Evolutionary conservation across 768 basidiomycete genomes (phyloP).

Genomic region (Trametes cubensis): DNA sequence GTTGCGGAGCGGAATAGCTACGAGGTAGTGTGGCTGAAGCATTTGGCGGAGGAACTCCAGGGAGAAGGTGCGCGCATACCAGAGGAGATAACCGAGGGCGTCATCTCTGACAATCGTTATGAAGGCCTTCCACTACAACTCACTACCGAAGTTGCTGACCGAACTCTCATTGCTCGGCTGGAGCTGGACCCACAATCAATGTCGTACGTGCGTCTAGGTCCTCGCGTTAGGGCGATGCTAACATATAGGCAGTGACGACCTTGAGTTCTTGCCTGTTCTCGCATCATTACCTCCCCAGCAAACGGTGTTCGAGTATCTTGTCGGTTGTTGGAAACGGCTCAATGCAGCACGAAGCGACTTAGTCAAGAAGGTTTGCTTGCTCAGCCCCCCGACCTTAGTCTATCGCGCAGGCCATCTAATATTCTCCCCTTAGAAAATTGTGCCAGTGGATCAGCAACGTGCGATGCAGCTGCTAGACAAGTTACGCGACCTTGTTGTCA

Average conservation of each 20-base stretch:
- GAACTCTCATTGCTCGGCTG: conserved; percentile 80
- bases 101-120: background rate
- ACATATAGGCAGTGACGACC: conserved; percentile 57
- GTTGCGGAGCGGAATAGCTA: conserved; percentile 63
- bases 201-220: conserved; percentile 53
- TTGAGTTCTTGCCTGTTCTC: conserved; percentile 72
- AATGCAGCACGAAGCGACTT: conserved; percentile 56
- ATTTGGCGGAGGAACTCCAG: conserved; percentile 65
- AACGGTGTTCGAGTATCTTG: conserved; percentile 87
- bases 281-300: conserved; percentile 77
- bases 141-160: conserved; percentile 66
- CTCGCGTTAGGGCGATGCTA: background rate
- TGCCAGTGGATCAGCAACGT: conserved; percentile 60
- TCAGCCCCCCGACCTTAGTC: too few relatives aligned
- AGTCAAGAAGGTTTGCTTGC: conserved; percentile 58
- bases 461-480: conserved; percentile 72
- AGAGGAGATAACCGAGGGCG: background rate
- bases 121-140: conserved; percentile 43
- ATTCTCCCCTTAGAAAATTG: conserved; percentile 18
- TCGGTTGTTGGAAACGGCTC: conserved; percentile 90
- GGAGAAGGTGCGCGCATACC: conserved; percentile 46
- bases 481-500: conserved; percentile 79
- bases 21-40: conserved; percentile 83
- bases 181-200: conserved; percentile 75
- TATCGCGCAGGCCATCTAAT: background rate